These are phyloP conservation scores for Komagataella ulmi DNA, from an alignment of 805 yeast genomes.

Conservation along the genomic window DNA sequence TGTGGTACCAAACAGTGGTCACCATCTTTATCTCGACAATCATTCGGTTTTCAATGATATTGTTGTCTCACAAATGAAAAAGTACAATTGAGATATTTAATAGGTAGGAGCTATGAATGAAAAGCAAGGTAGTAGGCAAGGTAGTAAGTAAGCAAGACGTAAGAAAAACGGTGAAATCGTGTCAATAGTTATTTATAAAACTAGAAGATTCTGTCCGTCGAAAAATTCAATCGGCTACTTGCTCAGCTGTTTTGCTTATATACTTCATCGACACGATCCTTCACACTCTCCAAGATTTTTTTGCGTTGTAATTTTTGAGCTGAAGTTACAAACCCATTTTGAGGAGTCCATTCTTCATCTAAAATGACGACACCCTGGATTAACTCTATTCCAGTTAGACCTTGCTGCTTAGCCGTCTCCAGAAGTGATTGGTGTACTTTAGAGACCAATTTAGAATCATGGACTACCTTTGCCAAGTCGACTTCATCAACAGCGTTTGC, in stretches of 20 bases:
- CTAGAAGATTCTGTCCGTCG: background rate
- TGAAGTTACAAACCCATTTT: constrained; percentile 82
- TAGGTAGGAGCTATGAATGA: background rate
- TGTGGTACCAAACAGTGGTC: constrained; percentile 48
- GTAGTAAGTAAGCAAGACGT: no score
- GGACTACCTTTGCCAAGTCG: constrained; percentile 31
- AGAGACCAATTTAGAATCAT: constrained; percentile 40
- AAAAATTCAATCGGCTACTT: background rate
- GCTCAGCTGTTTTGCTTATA: constrained; percentile 21
- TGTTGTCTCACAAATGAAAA: constrained; percentile 37
- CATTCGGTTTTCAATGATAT: constrained; percentile 35
- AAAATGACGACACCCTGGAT: constrained; percentile 64
- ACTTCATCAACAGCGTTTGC: constrained; percentile 26
- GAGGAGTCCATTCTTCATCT: constrained; percentile 97
- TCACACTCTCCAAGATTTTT: constrained; percentile 63
- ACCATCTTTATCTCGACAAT: constrained; percentile 70
- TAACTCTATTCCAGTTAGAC: constrained; percentile 77
- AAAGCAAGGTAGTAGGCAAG: background rate
- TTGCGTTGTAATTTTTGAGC: constrained; percentile 95
- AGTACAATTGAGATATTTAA: constrained; percentile 4
- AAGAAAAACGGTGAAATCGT: background rate
- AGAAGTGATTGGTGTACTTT: constrained; percentile 47
- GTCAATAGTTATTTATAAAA: background rate
- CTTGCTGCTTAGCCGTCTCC: constrained; percentile 69
- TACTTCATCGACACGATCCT: constrained; percentile 53